Conservation (phyloP, 192 early-diverging fungal genomes). For the Geranomyces variabilis region DNA sequence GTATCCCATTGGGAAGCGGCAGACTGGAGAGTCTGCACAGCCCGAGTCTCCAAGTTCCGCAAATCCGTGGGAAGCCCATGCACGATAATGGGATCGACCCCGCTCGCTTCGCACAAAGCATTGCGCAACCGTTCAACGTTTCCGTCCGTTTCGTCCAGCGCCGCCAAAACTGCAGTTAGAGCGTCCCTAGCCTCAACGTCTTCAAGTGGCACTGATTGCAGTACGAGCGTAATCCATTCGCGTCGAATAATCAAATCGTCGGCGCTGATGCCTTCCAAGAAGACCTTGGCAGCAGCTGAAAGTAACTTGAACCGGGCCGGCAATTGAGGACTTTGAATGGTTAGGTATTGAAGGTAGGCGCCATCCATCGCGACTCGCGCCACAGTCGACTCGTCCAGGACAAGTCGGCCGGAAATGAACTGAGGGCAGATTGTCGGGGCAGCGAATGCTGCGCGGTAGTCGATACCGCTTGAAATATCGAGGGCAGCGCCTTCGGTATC, state of each 20-base stretch:
- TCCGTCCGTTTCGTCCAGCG: neutral
- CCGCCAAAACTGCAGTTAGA: neutral
- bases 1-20: neutral
- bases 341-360: constrained; percentile 53
- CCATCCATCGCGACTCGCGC: constrained; percentile 58
- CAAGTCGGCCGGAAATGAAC: constrained; percentile 46
- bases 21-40: neutral
- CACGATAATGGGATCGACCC: neutral
- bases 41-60: neutral
- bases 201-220: neutral
- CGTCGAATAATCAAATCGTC: constrained; percentile 46
- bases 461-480: no score
- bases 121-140: neutral
- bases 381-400: constrained; percentile 60
- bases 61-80: constrained; percentile 8
- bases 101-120: neutral
- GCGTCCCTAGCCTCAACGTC: neutral
- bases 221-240: constrained; percentile 49
- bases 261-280: constrained; percentile 54
- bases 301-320: constrained; percentile 25
- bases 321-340: constrained; percentile 31
- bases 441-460: neutral
- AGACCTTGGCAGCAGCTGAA: constrained; percentile 47
- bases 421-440: constrained; percentile 13
- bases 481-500: neutral